Evolutionary conservation across 768 basidiomycete species (phyloP), one percentile per base, ranked within the genome.

Genomic region (Russula virescens): DNA sequence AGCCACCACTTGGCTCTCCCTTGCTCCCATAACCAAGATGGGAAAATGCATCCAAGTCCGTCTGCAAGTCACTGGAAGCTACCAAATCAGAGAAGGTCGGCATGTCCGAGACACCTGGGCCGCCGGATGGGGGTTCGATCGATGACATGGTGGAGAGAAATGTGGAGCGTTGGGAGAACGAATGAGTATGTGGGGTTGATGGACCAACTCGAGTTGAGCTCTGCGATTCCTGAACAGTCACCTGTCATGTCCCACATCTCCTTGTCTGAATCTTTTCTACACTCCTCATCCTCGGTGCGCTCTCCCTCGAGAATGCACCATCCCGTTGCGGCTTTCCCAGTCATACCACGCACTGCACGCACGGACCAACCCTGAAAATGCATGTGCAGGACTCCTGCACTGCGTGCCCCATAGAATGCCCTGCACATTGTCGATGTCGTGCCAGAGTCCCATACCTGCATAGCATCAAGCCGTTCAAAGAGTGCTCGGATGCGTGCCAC

Each of bases 221-320:
- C n/a, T n/a, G n/a, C n/a, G n/a, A n/a, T n/a, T n/a, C n/a, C n/a
- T n/a, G n/a, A n/a, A 18, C 19, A 23, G 21, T 61, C 50, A 14
- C 50, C 19, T 23, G 55, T 11, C 25, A 58, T 16, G 40, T 71
- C 64, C 58, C 73, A 75, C 34, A 72, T 66, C 23, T 66, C 55
- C 19, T 66, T 58, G 38, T 55, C 64, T 6, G 42, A 40, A 16
- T 45, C 35, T n/a, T n/a, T n/a, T 11, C 31, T 40, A 3, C n/a
- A n/a, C n/a, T n/a, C n/a, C n/a, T n/a, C n/a, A n/a, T n/a, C n/a
- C n/a, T n/a, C n/a, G n/a, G n/a, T n/a, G n/a, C 67, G 52, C 23
- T 73, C 71, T 68, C 91, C 89, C 69, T 89, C 83, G 19, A 92
- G 72, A 0, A 79, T 77, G 73, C 89, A 92, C 90, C 91, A 93